Base-by-base conservation (phyloP, 2,329 filamentous ascomycete species). In the Orbilia oligospora region DNA sequence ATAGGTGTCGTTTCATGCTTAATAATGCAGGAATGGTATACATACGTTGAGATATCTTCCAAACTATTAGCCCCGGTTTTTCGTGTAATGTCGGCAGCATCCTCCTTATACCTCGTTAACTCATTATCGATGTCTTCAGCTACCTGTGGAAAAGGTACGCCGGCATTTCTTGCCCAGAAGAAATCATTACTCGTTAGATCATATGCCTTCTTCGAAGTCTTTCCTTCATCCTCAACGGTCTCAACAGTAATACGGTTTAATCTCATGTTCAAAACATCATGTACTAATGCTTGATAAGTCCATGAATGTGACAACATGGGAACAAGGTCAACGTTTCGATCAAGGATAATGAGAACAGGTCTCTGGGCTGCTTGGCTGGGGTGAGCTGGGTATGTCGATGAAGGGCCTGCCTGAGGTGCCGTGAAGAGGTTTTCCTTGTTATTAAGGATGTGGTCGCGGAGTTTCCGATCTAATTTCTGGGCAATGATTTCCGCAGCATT, bases 221-320 rank as follows among this genome's bases (percentile, higher is more conserved):
- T 89, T 0, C 92, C 92, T 83, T 91, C 94, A 80, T 98, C 94
- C 8, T 91, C 87, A 4, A 93, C 91, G 0, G 91, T 90, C 83
- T 97, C 93, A 53, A 99, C 92, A 0, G 93, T 97, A 81, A 99
- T 98, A 41, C 95, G 91, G 84, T 98, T 99, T 46, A 97, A 88
- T 83, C 92, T 90, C 90, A 93, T 93, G 65, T 90, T 89, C 51
- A 93, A 87, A 3, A 93, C 91, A 84, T 93, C 90, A 80, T 91
- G 81, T 22, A 82, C 89, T 24, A 82, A 73, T 12, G 82, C 80
- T 64, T 82, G 82, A 27, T 82, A 92, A 3, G 90, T 94, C 92
- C 92, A 94, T 0, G 94, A 97, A 85, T 99, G 96, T 14, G 95
- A 97, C n/a, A 99, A 88, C 96, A 99, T 98, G 1, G 96, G 94